Base-by-base conservation (phyloP, 2,329 filamentous ascomycete genomes). In the Colletotrichum plurivorum region DNA sequence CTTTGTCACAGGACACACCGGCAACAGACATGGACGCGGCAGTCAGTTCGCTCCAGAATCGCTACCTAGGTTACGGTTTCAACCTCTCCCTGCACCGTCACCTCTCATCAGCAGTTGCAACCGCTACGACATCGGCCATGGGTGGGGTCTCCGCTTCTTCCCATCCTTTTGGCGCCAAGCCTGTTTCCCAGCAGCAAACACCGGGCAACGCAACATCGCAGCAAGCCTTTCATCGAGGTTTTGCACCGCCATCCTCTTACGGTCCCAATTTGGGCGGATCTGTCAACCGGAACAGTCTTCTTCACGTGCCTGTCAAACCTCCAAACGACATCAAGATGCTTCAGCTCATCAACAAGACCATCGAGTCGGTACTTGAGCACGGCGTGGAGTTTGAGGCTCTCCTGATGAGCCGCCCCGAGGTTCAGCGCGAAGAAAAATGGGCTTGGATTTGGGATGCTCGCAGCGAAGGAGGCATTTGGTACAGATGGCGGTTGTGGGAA, bases 401-500 rank as follows among this genome's bases (percentile, higher is more conserved):
- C 2, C 86, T 99, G 7, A 98, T 98, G 96, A 92, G 91, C 57
- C 87, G 93, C 18, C 89, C 93, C 0, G 90, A 94, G 63, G 92
- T 98, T 1, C 94, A 97, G 77, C 88, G 87, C 48, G 93, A 97
- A 69, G 93, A 97, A 78, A 94, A 92, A 73, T 98, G 95, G 90
- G 93, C 94, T 0, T 99, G 95, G 93, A 85, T 99, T 5, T 99
- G 94, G 91, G 92, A 98, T 78, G 88, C 94, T 20, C 88, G 91
- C 72, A 95, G 91, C 75, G 85, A 87, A 71, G 94, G 90, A 27
- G 95, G 92, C 16, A 88, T 97, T 16, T 99, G 95, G 88, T 98
- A 98, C 79, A 90, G 96, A 51, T 98, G 94, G 93, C 90, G 94
- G 52, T 77, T 98, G 52, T 98, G 95, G 93, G 91, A 96, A 74